Percentiles rank a stretch among this genome's conserved stretches.
These are phyloP conservation scores for Calocybe cyanea DNA, from an alignment of 768 basidiomycete genomes.

Conservation along the genomic window DNA sequence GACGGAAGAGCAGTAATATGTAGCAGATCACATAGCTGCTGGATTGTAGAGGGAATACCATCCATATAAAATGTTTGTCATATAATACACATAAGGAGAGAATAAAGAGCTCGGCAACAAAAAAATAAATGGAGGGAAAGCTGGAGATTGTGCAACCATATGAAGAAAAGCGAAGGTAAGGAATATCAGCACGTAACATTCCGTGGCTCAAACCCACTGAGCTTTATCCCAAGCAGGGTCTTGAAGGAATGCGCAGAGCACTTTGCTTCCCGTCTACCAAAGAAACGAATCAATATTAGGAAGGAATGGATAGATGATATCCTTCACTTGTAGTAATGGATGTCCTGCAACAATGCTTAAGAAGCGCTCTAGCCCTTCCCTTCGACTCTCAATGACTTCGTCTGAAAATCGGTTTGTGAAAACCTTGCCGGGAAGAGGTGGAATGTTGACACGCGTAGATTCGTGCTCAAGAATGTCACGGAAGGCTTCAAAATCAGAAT, in stretches of 20 bases:
- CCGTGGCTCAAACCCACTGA: conserved; percentile 63
- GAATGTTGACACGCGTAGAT: conserved; percentile 96
- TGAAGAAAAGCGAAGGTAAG: too few relatives aligned
- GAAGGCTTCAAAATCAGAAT: conserved; percentile 95
- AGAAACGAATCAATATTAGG: not conserved
- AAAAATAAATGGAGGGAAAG: too few relatives aligned
- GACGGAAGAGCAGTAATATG: too few relatives aligned
- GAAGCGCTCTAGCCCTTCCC: conserved; percentile 94
- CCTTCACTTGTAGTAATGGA: conserved; percentile 84
- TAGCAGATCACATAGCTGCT: too few relatives aligned
- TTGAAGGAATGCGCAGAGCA: conserved; percentile 93
- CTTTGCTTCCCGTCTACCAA: conserved; percentile 87
- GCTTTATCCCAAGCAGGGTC: conserved; percentile 88
- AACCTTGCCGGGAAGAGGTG: conserved; percentile 94
- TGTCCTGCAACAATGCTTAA: conserved; percentile 96
- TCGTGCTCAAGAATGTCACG: conserved; percentile 97
- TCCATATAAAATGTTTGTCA: too few relatives aligned
- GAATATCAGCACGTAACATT: too few relatives aligned
- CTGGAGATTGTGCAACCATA: too few relatives aligned
- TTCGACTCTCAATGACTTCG: conserved; percentile 88
- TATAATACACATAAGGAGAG: too few relatives aligned
- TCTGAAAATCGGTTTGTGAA: conserved; percentile 98
- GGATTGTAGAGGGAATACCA: too few relatives aligned
- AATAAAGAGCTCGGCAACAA: too few relatives aligned
- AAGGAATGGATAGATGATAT: not conserved